A percentile compares a stretch with the other conserved stretches of the same genome.
These are phyloP conservation scores for Trametes cingulata DNA, from an alignment of 768 basidiomycete genomes.

Conservation along the genomic window DNA sequence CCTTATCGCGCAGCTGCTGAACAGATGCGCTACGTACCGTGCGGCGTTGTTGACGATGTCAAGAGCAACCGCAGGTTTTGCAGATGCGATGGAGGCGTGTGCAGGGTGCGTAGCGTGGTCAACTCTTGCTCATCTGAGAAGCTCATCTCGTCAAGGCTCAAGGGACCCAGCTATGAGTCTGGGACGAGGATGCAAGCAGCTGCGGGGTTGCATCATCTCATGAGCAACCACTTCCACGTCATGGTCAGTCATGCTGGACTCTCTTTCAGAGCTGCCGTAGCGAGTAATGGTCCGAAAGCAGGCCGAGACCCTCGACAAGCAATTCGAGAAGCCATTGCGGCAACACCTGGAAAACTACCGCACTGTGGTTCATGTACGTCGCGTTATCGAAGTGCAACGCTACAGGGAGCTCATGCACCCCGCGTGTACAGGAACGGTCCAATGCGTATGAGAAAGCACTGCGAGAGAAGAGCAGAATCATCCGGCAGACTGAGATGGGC, in stretches of 20 bases:
- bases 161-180: conserved; percentile 78
- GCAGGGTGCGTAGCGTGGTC: conserved; percentile 57
- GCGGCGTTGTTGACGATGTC: conserved; percentile 79
- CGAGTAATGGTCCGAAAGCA: conserved; percentile 30
- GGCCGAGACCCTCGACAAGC: conserved; percentile 85
- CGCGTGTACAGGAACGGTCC: conserved; percentile 73
- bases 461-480: conserved; percentile 80
- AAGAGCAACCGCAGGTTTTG: conserved; percentile 80
- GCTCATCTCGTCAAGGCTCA: conserved; percentile 48
- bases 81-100: conserved; percentile 83
- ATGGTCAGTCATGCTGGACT: conserved; percentile 52
- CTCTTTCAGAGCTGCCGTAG: neutral
- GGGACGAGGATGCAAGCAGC: conserved; percentile 83
- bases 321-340: conserved; percentile 87
- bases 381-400: neutral
- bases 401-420: neutral
- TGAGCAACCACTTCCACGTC: conserved; percentile 92
- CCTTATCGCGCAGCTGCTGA: conserved; percentile 59
- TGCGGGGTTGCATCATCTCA: conserved; percentile 86
- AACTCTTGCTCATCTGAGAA: neutral
- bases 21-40: conserved; percentile 76
- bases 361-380: conserved; percentile 63
- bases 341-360: conserved; percentile 83
- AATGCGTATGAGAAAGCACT: conserved; percentile 79
- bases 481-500: conserved; percentile 81